These are phyloP conservation scores for Monosporascus sp. DNA, from an alignment of 2,329 filamentous ascomycete species.

Conservation along the genomic window DNA sequence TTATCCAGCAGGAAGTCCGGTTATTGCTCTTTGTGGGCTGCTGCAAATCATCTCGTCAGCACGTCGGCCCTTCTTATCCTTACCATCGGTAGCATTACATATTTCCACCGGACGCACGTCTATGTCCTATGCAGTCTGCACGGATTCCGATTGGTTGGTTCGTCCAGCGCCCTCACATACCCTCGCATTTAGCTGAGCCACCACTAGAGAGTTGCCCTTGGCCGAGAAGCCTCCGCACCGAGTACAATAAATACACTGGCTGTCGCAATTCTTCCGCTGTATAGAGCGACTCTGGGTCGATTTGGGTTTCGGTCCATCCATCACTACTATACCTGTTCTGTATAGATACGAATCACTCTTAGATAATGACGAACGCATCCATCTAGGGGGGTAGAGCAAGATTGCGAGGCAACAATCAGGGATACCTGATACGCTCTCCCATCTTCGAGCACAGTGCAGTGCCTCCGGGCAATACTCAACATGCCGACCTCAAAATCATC, in stretches of 20 bases:
- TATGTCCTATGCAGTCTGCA: neutral
- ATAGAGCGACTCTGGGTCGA: neutral
- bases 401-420: neutral
- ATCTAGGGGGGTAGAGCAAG: neutral
- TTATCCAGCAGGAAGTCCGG: neutral
- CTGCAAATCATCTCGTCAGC: neutral
- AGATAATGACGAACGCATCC: too few species aligned
- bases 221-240: neutral
- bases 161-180: neutral
- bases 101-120: neutral
- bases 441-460: neutral
- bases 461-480: neutral
- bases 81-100: neutral
- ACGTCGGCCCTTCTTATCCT: neutral
- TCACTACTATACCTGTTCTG: neutral
- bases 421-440: slow-evolving; percentile 5
- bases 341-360: too few species aligned
- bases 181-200: neutral
- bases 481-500: slow-evolving; percentile 8
- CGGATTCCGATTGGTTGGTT: neutral
- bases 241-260: neutral
- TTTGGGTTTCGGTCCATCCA: neutral
- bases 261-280: neutral
- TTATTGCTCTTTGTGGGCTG: neutral
- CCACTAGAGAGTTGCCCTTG: neutral